Evolutionary conservation across 305 asterid genomes (phyloP).

Genomic region (Fraxinus latifolia): DNA sequence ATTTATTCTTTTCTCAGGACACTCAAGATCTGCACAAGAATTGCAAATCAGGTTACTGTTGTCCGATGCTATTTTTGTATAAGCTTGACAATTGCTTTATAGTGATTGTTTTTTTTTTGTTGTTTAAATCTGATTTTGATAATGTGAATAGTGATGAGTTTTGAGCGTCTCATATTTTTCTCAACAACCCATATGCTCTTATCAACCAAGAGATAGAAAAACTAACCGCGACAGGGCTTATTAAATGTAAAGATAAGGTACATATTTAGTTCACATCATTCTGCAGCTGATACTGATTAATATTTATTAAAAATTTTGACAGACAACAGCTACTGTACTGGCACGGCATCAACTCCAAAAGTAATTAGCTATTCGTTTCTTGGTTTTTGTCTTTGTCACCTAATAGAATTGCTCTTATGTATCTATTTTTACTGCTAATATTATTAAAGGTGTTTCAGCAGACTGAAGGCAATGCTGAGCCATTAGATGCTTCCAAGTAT

Average conservation of each 20-base stretch:
- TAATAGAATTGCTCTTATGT: background rate
- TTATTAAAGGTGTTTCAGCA: conserved; percentile 36
- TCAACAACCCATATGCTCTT: conserved; percentile 8
- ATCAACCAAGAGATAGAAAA: conserved; percentile 9
- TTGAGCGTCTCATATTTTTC: conserved; percentile 10
- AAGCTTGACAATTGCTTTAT: background rate
- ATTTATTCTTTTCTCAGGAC: conserved; percentile 42
- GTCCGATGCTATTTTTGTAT: background rate
- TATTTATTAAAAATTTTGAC: conserved; percentile 27
- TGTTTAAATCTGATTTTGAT: background rate
- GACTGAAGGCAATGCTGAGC: conserved; percentile 40
- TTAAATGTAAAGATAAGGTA: conserved; percentile 1
- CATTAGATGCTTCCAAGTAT: conserved; percentile 80
- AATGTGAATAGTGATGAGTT: background rate
- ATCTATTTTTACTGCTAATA: conserved; percentile 21
- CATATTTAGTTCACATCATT: background rate
- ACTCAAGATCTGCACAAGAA: conserved; percentile 33
- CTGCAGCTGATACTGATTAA: conserved; percentile 20
- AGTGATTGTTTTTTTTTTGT: background rate
- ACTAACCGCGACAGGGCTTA: background rate
- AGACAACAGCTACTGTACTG: conserved; percentile 35
- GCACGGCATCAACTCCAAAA: conserved; percentile 30
- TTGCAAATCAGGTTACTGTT: conserved; percentile 50
- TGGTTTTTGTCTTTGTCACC: background rate
- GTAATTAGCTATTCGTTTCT: conserved; percentile 30